phyloP scores from a whole-genome alignment of 176 grass and related monocot species.

The Musa itinerans region DNA sequence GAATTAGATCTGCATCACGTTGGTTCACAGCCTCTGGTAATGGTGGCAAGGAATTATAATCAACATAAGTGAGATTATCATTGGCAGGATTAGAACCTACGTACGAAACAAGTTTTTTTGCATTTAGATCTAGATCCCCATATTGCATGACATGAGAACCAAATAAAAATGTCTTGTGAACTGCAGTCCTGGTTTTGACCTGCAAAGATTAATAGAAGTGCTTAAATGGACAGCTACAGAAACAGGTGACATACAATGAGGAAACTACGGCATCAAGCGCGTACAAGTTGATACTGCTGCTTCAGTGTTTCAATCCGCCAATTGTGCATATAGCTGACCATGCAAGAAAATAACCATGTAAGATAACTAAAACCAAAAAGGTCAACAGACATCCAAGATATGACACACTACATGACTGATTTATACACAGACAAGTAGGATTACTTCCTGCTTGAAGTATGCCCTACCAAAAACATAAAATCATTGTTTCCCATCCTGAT shows the following conservation, averaged over 20 bases:
- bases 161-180: conserved; percentile 32
- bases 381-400: no score
- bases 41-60: conserved; percentile 42
- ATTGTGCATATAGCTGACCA: conserved; percentile 73
- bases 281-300: conserved; percentile 72
- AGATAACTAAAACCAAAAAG: no score
- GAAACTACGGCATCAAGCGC: not conserved
- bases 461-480: no score
- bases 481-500: no score
- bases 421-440: no score
- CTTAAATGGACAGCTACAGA: conserved; percentile 1
- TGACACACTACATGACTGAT: no score
- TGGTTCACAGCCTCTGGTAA: conserved; percentile 46
- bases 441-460: no score
- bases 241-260: not conserved
- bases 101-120: conserved; percentile 48
- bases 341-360: not conserved
- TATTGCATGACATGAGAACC: conserved; percentile 99
- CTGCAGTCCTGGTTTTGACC: conserved; percentile 72
- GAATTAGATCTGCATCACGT: conserved; percentile 80
- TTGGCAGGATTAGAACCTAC: conserved; percentile 80
- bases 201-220: conserved; percentile 25
- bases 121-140: conserved; percentile 49
- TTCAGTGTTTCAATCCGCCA: conserved; percentile 69
- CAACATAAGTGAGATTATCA: conserved; percentile 44